Conservation (phyloP, 495 filamentous ascomycete genomes). For the Tuber microsphaerosporum region DNA sequence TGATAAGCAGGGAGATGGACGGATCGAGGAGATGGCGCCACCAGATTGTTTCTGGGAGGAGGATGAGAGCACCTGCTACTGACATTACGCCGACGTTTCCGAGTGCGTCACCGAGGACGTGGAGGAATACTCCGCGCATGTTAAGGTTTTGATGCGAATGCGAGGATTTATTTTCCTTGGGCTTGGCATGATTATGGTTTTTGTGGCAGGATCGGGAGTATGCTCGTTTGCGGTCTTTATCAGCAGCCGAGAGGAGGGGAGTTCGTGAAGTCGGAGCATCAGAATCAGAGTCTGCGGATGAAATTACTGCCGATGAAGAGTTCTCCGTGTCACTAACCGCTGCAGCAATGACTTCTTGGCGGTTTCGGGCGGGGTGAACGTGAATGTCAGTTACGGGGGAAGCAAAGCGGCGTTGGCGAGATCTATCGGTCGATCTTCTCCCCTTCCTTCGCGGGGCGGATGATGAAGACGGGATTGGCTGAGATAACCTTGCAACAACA, state of each 20-base stretch:
- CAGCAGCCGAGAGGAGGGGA: conserved; percentile 42
- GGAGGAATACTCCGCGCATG: conserved; percentile 95
- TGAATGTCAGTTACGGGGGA: conserved; percentile 56
- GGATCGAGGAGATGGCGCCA: conserved; percentile 81
- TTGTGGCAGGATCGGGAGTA: conserved; percentile 56
- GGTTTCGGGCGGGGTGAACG: conserved; percentile 80
- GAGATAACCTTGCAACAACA: conserved; percentile 40
- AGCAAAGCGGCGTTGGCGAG: conserved; percentile 40
- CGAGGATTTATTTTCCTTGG: conserved; percentile 56
- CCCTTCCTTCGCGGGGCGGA: conserved; percentile 11
- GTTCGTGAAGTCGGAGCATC: conserved; percentile 49
- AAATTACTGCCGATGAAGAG: conserved; percentile 47
- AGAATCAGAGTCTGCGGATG: conserved; percentile 50
- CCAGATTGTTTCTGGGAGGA: conserved; percentile 54
- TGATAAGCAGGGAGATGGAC: conserved; percentile 90
- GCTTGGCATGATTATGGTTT: conserved; percentile 73
- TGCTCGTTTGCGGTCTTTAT: conserved; percentile 59
- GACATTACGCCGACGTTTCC: conserved; percentile 94
- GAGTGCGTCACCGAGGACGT: conserved; percentile 91
- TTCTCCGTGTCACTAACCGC: conserved; percentile 49
- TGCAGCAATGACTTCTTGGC: conserved; percentile 82
- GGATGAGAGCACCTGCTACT: conserved; percentile 89
- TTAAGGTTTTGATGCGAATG: conserved; percentile 85
- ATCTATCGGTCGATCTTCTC: conserved; percentile 38
- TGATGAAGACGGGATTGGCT: conserved; percentile 32